Evolutionary conservation across 495 filamentous ascomycete species (phyloP).

Genomic region (Penicillium bovifimosum): DNA sequence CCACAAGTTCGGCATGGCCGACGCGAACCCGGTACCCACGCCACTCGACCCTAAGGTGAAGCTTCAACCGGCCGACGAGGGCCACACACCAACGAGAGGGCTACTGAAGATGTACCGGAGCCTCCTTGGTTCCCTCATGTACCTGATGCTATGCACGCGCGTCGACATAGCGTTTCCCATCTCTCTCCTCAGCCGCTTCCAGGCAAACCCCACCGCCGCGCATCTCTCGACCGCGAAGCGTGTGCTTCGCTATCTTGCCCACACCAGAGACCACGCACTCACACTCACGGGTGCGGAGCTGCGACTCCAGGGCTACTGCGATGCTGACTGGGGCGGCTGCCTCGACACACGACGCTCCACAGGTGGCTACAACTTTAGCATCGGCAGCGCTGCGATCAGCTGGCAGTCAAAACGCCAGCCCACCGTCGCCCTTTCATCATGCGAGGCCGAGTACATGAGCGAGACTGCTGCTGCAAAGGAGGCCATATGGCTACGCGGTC

Average conservation of each 20-base stretch:
- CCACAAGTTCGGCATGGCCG: too few species aligned
- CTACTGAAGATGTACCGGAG: too few species aligned
- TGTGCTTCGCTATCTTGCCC: slow-evolving; percentile 23
- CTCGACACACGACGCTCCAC: slow-evolving; percentile 21
- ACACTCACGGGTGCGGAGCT: slow-evolving; percentile 17
- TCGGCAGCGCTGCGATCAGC: slow-evolving; percentile 30
- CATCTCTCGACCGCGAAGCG: slow-evolving; percentile 9
- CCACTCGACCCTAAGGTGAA: too few species aligned
- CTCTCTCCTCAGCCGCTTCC: slow-evolving; percentile 12
- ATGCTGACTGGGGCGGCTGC: slow-evolving; percentile 22
- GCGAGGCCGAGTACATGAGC: slow-evolving; percentile 37
- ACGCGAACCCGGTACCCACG: too few species aligned
- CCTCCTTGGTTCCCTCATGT: slow-evolving; percentile 21
- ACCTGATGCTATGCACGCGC: slow-evolving; percentile 17
- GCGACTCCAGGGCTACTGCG: slow-evolving; percentile 18
- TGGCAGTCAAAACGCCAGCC: slow-evolving; percentile 35
- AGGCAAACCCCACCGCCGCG: slow-evolving; percentile 20
- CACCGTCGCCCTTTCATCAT: slow-evolving; percentile 30
- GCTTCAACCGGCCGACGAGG: slow-evolving; percentile 26
- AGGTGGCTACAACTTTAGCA: slow-evolving; percentile 35
- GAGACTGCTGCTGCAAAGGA: slow-evolving; percentile 34
- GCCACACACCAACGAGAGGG: slow-evolving; percentile 17
- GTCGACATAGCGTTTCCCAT: slow-evolving; percentile 19
- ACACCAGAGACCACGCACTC: slow-evolving; percentile 16
- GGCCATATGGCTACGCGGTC: slow-evolving; percentile 31